phyloP scores from a whole-genome alignment of 345 rosid genomes.

The Eucalyptus curtisii region DNA sequence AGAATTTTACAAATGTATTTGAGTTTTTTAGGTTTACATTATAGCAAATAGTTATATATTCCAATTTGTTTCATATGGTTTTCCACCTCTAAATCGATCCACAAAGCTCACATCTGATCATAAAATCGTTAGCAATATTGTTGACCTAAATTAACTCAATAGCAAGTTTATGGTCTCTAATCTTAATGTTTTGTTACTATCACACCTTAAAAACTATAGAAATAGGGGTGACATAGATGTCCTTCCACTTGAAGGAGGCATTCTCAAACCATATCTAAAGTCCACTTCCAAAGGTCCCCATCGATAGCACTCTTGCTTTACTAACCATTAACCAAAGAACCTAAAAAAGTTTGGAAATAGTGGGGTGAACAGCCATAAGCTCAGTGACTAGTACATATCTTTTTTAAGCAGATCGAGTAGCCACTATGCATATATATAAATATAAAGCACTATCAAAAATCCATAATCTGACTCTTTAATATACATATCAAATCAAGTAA shows the following conservation, averaged over 20 bases:
- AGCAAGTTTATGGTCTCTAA: neutral
- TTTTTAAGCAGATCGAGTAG: too few species aligned
- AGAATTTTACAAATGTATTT: neutral
- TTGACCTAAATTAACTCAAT: neutral
- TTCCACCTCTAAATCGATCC: neutral
- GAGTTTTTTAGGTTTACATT: neutral
- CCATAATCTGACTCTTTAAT: too few species aligned
- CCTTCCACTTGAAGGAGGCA: neutral
- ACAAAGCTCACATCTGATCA: neutral
- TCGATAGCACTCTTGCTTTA: neutral
- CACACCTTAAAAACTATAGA: too few species aligned
- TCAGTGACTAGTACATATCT: too few species aligned
- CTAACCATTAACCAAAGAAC: neutral
- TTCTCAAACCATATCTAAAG: neutral
- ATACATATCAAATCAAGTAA: too few species aligned
- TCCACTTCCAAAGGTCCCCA: neutral
- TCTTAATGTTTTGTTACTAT: neutral
- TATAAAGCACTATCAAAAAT: too few species aligned
- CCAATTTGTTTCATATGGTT: neutral
- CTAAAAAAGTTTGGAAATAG: neutral
- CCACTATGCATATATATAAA: too few species aligned
- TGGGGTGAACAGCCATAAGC: neutral
- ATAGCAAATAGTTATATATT: neutral
- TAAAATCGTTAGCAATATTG: neutral
- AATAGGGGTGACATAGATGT: neutral